Base-by-base conservation (phyloP, 148 eudicot genomes). In the Dysphania ambrosioides region DNA sequence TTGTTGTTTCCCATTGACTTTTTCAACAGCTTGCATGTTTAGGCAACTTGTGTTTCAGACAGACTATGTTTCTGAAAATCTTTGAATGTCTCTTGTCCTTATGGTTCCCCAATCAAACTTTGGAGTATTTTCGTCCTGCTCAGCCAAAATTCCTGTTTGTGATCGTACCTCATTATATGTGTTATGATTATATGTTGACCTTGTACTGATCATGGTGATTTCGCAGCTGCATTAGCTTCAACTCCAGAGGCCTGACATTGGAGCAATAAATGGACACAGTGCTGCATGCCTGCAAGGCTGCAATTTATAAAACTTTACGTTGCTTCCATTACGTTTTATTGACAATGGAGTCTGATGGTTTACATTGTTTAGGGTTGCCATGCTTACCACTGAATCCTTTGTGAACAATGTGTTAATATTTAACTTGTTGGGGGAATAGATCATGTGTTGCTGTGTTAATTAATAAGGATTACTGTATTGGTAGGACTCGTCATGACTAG, bases 201-300 rank as follows among this genome's bases (percentile, higher is more conserved):
- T 21, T 47, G 21, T 16, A 47, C 53, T 47, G 53, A 15, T 16
- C 3, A 47, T 21, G 32, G 3, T 59, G 30, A 8, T 29, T 59
- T 59, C 8, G 61, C 13, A n/a, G 61, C 21, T 27, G 66, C 24
- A 18, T 18, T 62, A 8, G 35, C 30, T 29, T 60, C 51, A 60
- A 69, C 55, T 69, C 38, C 13, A 16, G 71, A 16, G 38, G 12
- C 72, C 24, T 69, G 72, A 69, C 30, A 19, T 47, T 49, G 59
- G 59, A 18, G 72, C 72, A 26, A 26, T 29, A 16, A 21, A 42
- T 47, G 59, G 56, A n/a, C 31, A 67, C 21, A 16, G 21, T 2
- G 55, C 55, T 1, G 53, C 71, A 67, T n/a, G n/a, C n/a, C n/a
- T n/a, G n/a, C n/a, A n/a, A n/a, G n/a, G n/a, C n/a, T n/a, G n/a